A percentile compares a stretch with the other conserved stretches of the same genome.
These are phyloP conservation scores for Chiua virens DNA, from an alignment of 768 basidiomycete genomes.

Conservation along the genomic window DNA sequence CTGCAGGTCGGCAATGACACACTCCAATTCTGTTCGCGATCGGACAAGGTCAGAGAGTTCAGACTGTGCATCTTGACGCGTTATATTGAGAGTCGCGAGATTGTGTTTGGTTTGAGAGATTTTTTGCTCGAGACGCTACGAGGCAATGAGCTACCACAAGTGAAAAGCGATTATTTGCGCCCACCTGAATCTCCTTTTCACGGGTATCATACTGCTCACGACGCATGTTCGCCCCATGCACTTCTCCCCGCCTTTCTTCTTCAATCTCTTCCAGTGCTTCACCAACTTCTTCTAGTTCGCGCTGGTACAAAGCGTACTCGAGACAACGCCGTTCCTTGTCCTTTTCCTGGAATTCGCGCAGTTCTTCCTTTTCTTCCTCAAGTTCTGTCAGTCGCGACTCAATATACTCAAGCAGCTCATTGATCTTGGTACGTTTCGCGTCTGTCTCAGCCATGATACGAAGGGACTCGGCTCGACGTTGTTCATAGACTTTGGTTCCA, in stretches of 20 bases:
- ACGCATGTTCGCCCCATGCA: conserved; percentile 80
- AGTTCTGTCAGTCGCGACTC: conserved; percentile 87
- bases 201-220: conserved; percentile 80
- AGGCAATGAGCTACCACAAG: background rate
- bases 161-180: conserved; percentile 11
- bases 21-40: conserved; percentile 82
- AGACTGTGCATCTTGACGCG: conserved; percentile 71
- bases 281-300: conserved; percentile 87
- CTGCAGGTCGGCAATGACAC: conserved; percentile 75
- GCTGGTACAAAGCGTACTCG: conserved; percentile 92
- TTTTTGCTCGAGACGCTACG: conserved; percentile 68
- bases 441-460: conserved; percentile 98
- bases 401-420: conserved; percentile 86
- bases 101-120: conserved; percentile 70
- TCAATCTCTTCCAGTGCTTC: conserved; percentile 84
- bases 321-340: conserved; percentile 93
- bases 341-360: conserved; percentile 95
- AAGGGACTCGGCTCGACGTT: conserved; percentile 87
- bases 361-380: conserved; percentile 96
- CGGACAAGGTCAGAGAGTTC: conserved; percentile 89
- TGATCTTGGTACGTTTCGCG: conserved; percentile 87
- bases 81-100: conserved; percentile 66
- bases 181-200: conserved; percentile 82
- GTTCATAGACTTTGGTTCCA: conserved; percentile 97
- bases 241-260: conserved; percentile 76